Evolutionary conservation across 163 green algal genomes (phyloP).

Genomic region (Chlorella variabilis): DNA sequence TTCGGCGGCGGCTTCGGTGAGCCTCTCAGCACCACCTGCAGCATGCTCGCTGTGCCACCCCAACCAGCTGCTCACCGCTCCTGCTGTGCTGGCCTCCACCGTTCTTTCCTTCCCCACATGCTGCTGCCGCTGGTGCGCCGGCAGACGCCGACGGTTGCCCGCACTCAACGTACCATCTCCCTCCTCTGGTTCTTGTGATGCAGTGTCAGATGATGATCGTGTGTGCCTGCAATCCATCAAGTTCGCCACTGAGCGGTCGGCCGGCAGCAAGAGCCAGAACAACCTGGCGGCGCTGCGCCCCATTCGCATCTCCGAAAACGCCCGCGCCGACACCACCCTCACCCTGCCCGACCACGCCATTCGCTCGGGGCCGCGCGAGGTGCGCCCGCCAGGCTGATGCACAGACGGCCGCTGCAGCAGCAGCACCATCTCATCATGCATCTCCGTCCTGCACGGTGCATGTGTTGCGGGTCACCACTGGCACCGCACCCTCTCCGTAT

Average conservation of each 20-base stretch:
- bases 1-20: slow-evolving; percentile 80
- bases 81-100: too few species aligned
- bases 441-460: neutral
- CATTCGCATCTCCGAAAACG: neutral
- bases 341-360: slow-evolving; percentile 83
- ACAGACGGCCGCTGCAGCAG: too few species aligned
- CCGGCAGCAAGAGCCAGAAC: slow-evolving; percentile 18
- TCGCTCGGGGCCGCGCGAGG: slow-evolving; percentile 75
- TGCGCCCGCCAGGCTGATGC: too few species aligned
- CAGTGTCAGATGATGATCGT: slow-evolving; percentile 79
- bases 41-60: neutral
- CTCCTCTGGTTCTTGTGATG: neutral
- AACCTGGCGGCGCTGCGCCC: neutral
- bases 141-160: too few species aligned
- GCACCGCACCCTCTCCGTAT: too few species aligned
- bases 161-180: too few species aligned
- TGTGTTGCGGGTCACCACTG: neutral
- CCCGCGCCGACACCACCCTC: slow-evolving; percentile 40
- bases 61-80: neutral
- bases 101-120: too few species aligned
- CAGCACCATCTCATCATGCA: too few species aligned
- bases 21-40: neutral
- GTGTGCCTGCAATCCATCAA: slow-evolving; percentile 85
- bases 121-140: too few species aligned
- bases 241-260: slow-evolving; percentile 56